These are phyloP conservation scores for Mycena indigotica DNA, from an alignment of 768 basidiomycete genomes.

Conservation along the genomic window DNA sequence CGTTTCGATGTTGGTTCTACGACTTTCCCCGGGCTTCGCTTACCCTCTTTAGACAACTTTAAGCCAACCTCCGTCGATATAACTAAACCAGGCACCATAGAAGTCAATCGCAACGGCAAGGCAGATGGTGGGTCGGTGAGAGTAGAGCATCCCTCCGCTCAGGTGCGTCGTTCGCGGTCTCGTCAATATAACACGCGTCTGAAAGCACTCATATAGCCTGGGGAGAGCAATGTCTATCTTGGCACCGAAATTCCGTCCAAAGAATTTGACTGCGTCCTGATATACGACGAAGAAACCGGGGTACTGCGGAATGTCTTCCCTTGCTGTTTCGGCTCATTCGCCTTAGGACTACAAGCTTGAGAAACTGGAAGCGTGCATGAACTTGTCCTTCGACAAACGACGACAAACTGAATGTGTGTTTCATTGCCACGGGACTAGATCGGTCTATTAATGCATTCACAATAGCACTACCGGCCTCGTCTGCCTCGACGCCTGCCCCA, in stretches of 20 bases:
- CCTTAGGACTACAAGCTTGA: constrained; percentile 69
- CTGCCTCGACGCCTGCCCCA: constrained; percentile 28
- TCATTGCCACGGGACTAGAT: constrained; percentile 10
- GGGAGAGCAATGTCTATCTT: constrained; percentile 56
- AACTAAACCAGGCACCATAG: constrained; percentile 64
- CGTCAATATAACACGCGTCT: constrained; percentile 1
- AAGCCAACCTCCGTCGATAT: constrained; percentile 72
- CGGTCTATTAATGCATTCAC: constrained; percentile 6
- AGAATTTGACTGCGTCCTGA: constrained; percentile 75
- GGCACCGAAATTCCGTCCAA: constrained; percentile 62
- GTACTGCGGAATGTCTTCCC: constrained; percentile 43
- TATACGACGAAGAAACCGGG: constrained; percentile 75
- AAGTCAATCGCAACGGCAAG: constrained; percentile 45
- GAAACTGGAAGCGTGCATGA: constrained; percentile 69
- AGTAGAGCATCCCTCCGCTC: constrained; percentile 66
- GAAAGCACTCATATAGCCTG: constrained; percentile 36
- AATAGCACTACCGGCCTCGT: constrained; percentile 27
- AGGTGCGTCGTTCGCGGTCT: constrained; percentile 50
- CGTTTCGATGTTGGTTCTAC: constrained; percentile 66
- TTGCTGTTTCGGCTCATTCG: neutral
- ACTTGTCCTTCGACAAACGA: constrained; percentile 56
- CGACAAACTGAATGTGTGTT: constrained; percentile 19
- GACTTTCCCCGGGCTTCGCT: neutral
- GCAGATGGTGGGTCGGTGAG: constrained; percentile 54
- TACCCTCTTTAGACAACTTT: constrained; percentile 60